Percentiles rank a stretch among this genome's conserved stretches.
Conservation (phyloP, 768 basidiomycete species). For the Pleurotus tuber-regium region DNA sequence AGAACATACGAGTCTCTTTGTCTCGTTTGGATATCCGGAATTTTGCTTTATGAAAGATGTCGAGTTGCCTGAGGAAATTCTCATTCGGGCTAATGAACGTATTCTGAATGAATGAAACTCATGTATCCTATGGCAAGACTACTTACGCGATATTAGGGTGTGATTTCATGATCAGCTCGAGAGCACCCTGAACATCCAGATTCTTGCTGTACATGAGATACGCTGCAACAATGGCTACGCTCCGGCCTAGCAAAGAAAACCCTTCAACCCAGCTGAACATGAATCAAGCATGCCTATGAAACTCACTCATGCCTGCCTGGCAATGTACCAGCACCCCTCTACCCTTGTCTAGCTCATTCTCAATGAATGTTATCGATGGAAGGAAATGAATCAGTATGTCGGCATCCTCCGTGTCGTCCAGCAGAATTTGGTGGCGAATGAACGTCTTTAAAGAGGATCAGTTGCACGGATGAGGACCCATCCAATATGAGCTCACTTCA, state of each 20-base stretch:
- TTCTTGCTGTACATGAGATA: constrained; percentile 80
- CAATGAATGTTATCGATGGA: constrained; percentile 80
- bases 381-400: constrained; percentile 80
- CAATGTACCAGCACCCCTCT: constrained; percentile 87
- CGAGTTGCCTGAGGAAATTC: constrained; percentile 78
- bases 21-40: constrained; percentile 67
- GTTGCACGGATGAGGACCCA: neutral
- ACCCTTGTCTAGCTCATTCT: constrained; percentile 71
- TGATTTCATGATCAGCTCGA: constrained; percentile 63
- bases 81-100: constrained; percentile 68
- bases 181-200: constrained; percentile 54
- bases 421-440: constrained; percentile 71
- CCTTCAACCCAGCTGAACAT: constrained; percentile 8
- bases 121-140: neutral
- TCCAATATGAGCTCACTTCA: constrained; percentile 41
- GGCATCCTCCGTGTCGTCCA: constrained; percentile 73
- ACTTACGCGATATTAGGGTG: constrained; percentile 69
- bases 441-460: constrained; percentile 56
- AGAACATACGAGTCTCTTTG: constrained; percentile 76
- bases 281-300: constrained; percentile 7
- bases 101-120: neutral
- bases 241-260: constrained; percentile 61
- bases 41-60: constrained; percentile 71
- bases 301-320: constrained; percentile 84
- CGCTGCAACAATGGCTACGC: constrained; percentile 82